Evolutionary conservation across 208 protist species (phyloP).

Genomic region (Acanthamoeba castellanii): DNA sequence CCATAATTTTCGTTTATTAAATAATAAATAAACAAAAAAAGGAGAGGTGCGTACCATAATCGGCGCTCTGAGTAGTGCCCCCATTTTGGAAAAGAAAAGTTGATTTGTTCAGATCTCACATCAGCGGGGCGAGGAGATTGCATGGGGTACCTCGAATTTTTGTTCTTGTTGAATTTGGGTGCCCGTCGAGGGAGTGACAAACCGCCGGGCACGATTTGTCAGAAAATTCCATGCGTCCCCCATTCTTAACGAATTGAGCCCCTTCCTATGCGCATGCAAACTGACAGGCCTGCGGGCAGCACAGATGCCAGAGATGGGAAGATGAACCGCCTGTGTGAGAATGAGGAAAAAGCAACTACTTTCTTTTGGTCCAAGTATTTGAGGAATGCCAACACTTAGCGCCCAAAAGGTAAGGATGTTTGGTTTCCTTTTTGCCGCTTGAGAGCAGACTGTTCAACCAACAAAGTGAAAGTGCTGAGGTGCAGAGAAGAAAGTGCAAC

Average conservation of each 20-base stretch:
- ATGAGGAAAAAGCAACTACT: neutral
- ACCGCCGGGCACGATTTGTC: neutral
- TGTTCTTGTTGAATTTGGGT: slow-evolving; percentile 19
- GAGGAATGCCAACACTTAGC: neutral
- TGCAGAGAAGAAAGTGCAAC: neutral
- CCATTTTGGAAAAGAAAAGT: neutral
- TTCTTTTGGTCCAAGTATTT: neutral
- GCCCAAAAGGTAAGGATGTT: neutral
- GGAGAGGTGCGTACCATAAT: neutral
- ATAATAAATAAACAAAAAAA: neutral
- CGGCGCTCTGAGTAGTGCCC: neutral
- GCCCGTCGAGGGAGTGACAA: slow-evolving; percentile 17
- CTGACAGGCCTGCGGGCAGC: no score
- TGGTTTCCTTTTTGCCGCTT: neutral
- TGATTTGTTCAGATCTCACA: no score
- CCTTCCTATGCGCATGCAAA: neutral
- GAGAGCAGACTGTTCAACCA: neutral
- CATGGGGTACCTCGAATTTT: slow-evolving; percentile 4
- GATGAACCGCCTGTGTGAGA: neutral
- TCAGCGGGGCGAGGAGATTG: neutral
- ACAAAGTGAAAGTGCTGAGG: neutral
- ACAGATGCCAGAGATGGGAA: no score
- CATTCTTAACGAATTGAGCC: neutral
- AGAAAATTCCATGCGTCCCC: slow-evolving; percentile 3
- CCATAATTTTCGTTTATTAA: neutral